Conservation (phyloP, 2,329 filamentous ascomycete genomes). For the Pseudogymnoascus sp. region DNA sequence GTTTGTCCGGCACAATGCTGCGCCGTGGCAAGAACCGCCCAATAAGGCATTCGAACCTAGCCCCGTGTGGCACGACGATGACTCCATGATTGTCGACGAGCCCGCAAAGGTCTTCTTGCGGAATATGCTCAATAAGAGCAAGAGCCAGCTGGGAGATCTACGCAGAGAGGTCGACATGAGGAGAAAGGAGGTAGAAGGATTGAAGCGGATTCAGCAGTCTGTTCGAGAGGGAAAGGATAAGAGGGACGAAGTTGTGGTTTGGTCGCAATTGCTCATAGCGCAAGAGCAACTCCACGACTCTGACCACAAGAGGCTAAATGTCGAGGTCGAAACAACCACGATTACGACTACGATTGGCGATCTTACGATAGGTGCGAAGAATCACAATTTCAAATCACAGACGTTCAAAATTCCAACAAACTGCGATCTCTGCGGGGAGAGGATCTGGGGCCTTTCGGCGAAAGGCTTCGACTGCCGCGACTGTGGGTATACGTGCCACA, state of each 20-base stretch:
- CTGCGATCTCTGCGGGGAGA: conserved; percentile 91
- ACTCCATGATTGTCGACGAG: conserved; percentile 77
- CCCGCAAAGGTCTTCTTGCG: conserved; percentile 81
- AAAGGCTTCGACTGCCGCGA: conserved; percentile 96
- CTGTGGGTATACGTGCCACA: conserved; percentile 96
- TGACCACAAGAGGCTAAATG: conserved; percentile 75
- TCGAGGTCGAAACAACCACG: conserved; percentile 86
- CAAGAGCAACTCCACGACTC: conserved; percentile 80
- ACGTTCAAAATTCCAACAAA: conserved; percentile 99
- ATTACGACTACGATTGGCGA: conserved; percentile 90
- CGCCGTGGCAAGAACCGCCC: conserved; percentile 71
- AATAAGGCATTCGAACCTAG: conserved; percentile 89
- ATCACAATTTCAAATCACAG: conserved; percentile 97
- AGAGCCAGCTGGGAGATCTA: conserved; percentile 71
- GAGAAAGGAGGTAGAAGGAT: conserved; percentile 71
- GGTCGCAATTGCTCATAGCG: conserved; percentile 72
- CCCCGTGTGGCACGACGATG: conserved; percentile 94
- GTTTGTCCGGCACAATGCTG: conserved; percentile 90
- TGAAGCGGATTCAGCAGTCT: conserved; percentile 65
- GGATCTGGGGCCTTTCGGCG: conserved; percentile 93
- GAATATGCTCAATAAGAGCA: conserved; percentile 87
- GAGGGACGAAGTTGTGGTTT: conserved; percentile 78
- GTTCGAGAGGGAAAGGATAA: conserved; percentile 80
- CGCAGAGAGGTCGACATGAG: conserved; percentile 80
- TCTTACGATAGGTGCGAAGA: conserved; percentile 83